A percentile compares a stretch with the other conserved stretches of the same genome.
These are phyloP conservation scores for Prunus davidiana DNA, from an alignment of 306 rosid species.

Conservation along the genomic window DNA sequence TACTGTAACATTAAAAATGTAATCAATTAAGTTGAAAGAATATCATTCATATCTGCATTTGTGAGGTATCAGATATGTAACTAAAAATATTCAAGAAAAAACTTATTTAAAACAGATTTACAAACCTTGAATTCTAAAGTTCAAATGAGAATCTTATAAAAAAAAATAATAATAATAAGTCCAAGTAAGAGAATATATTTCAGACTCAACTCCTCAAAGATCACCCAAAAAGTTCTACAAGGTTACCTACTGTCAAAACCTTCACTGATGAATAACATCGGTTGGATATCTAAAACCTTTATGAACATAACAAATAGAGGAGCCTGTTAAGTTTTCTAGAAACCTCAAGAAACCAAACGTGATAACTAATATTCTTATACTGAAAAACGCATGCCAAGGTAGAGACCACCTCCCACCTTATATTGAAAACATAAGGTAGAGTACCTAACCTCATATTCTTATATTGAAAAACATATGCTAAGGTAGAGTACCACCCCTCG, in stretches of 20 bases:
- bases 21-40: neutral
- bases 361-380: neutral
- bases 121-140: neutral
- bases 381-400: too few species aligned
- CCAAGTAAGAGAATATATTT: neutral
- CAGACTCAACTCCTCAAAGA: neutral
- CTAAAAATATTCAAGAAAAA: neutral
- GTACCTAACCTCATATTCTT: neutral
- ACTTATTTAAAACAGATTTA: too few species aligned
- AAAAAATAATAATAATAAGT: too few species aligned
- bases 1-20: neutral
- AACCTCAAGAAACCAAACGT: neutral
- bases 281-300: too few species aligned
- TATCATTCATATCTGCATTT: neutral
- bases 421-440: too few species aligned
- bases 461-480: neutral
- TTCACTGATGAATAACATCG: neutral
- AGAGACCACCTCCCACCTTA: neutral
- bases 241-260: neutral
- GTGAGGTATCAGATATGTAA: neutral
- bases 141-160: neutral
- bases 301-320: too few species aligned
- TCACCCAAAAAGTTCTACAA: neutral
- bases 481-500: neutral
- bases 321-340: neutral